Conservation (phyloP, 768 basidiomycete species). For the Mycena galopus region DNA sequence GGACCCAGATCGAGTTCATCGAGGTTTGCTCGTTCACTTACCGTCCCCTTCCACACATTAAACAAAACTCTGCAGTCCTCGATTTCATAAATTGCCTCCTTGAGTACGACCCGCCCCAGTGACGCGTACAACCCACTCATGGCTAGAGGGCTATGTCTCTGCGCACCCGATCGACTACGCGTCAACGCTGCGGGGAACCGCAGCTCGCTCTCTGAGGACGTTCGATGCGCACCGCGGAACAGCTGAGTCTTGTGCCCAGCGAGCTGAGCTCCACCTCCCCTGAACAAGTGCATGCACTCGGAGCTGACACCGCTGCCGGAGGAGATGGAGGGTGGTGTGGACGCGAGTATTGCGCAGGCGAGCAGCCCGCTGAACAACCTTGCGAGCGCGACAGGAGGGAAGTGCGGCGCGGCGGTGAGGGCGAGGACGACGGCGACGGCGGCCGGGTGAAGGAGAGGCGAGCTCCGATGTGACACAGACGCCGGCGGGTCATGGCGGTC, state of each 20-base stretch:
- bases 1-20: slow-evolving; percentile 59
- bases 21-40: slow-evolving; percentile 9
- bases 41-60: background rate
- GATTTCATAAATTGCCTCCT: slow-evolving; percentile 80
- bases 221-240: slow-evolving; percentile 34
- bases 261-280: slow-evolving; percentile 35
- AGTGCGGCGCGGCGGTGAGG: too few species aligned
- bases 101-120: slow-evolving; percentile 72
- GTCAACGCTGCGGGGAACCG: slow-evolving; percentile 17
- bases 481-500: too few species aligned
- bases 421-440: too few species aligned
- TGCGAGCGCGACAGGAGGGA: too few species aligned
- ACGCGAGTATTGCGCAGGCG: slow-evolving; percentile 6
- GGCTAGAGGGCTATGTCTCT: slow-evolving; percentile 62
- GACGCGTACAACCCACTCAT: slow-evolving; percentile 80
- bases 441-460: too few species aligned
- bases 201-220: slow-evolving; percentile 38
- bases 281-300: slow-evolving; percentile 57
- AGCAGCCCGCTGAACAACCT: slow-evolving; percentile 32
- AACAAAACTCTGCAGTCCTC: slow-evolving; percentile 55
- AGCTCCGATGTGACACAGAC: too few species aligned
- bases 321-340: slow-evolving; percentile 39
- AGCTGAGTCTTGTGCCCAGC: too few species aligned
- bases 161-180: slow-evolving; percentile 16
- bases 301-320: slow-evolving; percentile 61